Evolutionary conservation across 2,329 filamentous ascomycete genomes (phyloP), one percentile per base, ranked within the genome.

Genomic region (Coniochaeta ligniaria): DNA sequence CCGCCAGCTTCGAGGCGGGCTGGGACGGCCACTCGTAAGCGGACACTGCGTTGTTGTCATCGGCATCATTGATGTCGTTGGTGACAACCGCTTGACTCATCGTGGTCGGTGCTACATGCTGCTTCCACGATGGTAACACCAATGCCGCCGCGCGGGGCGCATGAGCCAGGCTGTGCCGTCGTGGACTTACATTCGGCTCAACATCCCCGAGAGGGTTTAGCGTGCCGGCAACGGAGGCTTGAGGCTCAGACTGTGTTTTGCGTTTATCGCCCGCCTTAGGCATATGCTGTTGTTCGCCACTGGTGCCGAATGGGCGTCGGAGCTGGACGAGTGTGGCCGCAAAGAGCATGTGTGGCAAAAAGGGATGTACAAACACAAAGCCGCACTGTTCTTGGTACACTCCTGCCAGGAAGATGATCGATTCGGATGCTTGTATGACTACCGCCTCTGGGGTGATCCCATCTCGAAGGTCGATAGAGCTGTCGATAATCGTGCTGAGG

Each of bases 281-380:
- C 47, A 6, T 36, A 6, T 14, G 31, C 22, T 28, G 35, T 20
- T 36, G 12, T 31, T 26, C 16, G 22, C 16, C 14, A 12, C 58
- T 22, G 20, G 33, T 28, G 28, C 43, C 52, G 6, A 66, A 50
- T 1, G 63, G 62, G 31, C 54, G 28, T 2, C 35, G 28, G 3
- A 65, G 59, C 22, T 67, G 64, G 26, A 65, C 60, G 9, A 66
- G 63, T 0, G 61, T 62, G 1, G 66, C 65, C 14, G 63, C 63
- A 22, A 65, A 66, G 6, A 67, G 60, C 63, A 67, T 66, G 41
- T 67, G 63, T 0, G 66, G 65, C 12, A 68, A 58, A 17, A 66
- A 63, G 1, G 64, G 61, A 28, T 62, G 60, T 8, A 47, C 33
- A 12, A 64, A 54, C 11, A 60, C 63, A 31, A 63, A 64, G 2